Base-by-base conservation (phyloP, 208 protist species). In the Trypanosoma scelopori region DNA sequence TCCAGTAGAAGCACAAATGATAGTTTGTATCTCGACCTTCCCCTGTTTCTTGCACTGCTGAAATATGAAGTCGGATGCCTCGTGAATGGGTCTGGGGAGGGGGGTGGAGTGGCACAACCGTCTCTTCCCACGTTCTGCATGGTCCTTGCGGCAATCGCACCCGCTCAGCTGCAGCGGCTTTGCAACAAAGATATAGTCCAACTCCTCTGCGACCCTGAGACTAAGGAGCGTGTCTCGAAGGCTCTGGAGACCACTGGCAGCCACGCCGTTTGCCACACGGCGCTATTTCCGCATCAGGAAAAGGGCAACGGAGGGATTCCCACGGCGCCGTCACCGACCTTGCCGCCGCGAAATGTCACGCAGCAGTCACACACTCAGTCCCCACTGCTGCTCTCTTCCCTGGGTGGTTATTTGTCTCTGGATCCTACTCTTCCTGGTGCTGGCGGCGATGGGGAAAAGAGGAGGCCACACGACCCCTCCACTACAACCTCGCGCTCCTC, bases 191-290 rank as follows among this genome's bases (percentile, higher is more conserved):
- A 76, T 22, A 60, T 79, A 20, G 57, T 83, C 16, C 51, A 73
- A n/a, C 85, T 86, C 65, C 69, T 92, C 49, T 73, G 74, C n/a
- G 79, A 76, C 47, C 46, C 80, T 5, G 68, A 65, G 27, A 74
- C 84, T 0, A 68, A 87, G 18, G 27, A 77, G 12, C 58, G 75
- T 11, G 74, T 74, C 20, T 50, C 85, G 18, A 61, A 66, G 16
- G 61, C 13, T 0, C 51, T 74, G 28, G 51, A 20, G 27, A 7
- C 0, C 51, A 22, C 52, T 27, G 5, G 5, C 43, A 37, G 3
- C 32, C 32, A 37, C 32, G 9, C 32, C 9, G 9, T 37, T 37
- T 37, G 32, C 32, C 32, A 3, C 32, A 37, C 9, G 5, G 9
- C 32, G 9, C 5, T 37, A 9, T 37, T 37, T 37, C 32, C 32